Conservation (phyloP, 2,329 filamentous ascomycete species). For the Pseudogymnoascus sp. region DNA sequence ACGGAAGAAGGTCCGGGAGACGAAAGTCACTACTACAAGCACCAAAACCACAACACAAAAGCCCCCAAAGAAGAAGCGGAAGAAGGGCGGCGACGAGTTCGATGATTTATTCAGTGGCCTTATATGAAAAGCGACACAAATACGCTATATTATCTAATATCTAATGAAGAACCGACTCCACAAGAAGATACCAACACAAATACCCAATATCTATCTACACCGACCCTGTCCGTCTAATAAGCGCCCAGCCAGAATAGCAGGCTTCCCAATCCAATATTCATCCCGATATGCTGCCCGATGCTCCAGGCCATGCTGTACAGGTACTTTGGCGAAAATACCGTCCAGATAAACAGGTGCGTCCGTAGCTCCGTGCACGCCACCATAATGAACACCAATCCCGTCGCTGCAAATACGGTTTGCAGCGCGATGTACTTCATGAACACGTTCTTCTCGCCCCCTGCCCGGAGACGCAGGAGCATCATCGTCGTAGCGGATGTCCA, state of each 20-base stretch:
- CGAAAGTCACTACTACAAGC: not conserved
- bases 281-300: conserved; percentile 65
- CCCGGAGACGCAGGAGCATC: conserved; percentile 39
- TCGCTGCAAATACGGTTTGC: conserved; percentile 61
- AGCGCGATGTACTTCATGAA: conserved; percentile 46
- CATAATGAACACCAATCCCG: conserved; percentile 68
- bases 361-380: conserved; percentile 73
- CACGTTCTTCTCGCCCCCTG: conserved; percentile 13
- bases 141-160: conserved; percentile 4
- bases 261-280: conserved; percentile 58
- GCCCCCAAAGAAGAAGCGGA: conserved; percentile 45
- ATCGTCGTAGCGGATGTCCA: conserved; percentile 64
- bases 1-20: conserved; percentile 18
- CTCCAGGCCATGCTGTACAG: conserved; percentile 88
- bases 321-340: conserved; percentile 95
- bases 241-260: conserved; percentile 46
- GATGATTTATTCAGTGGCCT: conserved; percentile 63
- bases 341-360: conserved; percentile 96
- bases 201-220: conserved; percentile 1
- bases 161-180: not conserved
- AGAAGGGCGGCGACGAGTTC: conserved; percentile 54
- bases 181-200: not conserved
- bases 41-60: conserved; percentile 20
- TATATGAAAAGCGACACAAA: conserved; percentile 27
- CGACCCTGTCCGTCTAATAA: conserved; percentile 21